Percentiles rank a stretch among this genome's conserved stretches.
These are phyloP conservation scores for Raphidocelis subcapitata DNA, from an alignment of 139 green algal genomes.

Conservation along the genomic window DNA sequence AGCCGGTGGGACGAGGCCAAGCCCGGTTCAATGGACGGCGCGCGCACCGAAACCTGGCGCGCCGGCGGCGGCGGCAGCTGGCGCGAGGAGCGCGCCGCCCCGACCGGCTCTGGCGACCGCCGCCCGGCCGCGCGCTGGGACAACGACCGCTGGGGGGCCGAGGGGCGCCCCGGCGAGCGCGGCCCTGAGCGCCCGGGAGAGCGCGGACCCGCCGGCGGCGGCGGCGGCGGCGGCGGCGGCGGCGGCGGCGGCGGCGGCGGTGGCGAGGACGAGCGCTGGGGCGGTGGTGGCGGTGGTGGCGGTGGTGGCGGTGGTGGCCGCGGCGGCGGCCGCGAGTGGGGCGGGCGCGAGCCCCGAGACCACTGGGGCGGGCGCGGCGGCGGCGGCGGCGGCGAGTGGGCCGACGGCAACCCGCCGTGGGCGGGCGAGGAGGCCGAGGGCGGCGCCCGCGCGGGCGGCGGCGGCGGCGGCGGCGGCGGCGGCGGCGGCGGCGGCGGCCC, in stretches of 20 bases:
- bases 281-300: background rate
- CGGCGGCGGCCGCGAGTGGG: background rate
- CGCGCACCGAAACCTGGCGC: slow-evolving; percentile 20
- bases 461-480: background rate
- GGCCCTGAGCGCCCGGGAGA: background rate
- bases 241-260: background rate
- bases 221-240: slow-evolving; percentile 10
- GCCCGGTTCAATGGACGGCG: slow-evolving; percentile 6
- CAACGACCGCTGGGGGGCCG: background rate
- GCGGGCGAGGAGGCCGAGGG: slow-evolving; percentile 10
- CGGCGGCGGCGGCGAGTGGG: background rate
- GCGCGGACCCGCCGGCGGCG: background rate
- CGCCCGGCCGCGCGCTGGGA: too few species aligned
- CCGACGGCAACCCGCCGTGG: slow-evolving; percentile 19
- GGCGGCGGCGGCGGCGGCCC: background rate
- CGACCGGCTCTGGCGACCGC: background rate
- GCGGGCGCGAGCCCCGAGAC: slow-evolving; percentile 7
- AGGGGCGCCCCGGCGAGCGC: background rate
- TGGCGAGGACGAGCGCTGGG: background rate
- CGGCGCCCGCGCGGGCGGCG: slow-evolving; percentile 1
- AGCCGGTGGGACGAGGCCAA: slow-evolving; percentile 25
- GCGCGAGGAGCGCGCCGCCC: background rate
- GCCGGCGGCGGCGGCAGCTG: background rate
- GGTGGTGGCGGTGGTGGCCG: background rate
- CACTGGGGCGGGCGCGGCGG: background rate